Base-by-base conservation (phyloP, 768 basidiomycete species). In the Panus rudis region DNA sequence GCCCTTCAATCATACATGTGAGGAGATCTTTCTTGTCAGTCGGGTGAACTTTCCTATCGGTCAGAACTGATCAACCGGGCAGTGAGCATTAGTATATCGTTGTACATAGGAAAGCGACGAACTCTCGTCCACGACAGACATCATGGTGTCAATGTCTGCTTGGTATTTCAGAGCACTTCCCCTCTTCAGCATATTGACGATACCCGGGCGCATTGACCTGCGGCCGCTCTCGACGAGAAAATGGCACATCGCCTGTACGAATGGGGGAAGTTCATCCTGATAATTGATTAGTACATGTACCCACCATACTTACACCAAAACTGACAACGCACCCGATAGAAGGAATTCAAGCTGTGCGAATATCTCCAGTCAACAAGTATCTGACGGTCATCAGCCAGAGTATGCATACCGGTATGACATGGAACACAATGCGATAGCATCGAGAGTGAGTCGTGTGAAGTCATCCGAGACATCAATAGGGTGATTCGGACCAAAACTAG, bases 361-460 rank as follows among this genome's bases (percentile, higher is more conserved):
- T 21, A 17, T 23, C 4, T 13, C 4, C 11, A 42, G 25, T n/a
- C 27, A 21, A 12, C 31, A 23, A 21, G 5, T 24, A 20, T 11
- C n/a, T n/a, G n/a, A n/a, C n/a, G n/a, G n/a, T n/a, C n/a, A n/a
- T n/a, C n/a, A n/a, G n/a, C n/a, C n/a, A 26, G 17, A 23, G 14
- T n/a, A 28, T 56, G n/a, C n/a, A 12, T 31, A 66, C 63, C 65
- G 55, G 46, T 69, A 60, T 2, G 57, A 62, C 67, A 72, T 71
- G 30, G 70, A 58, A 46, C 70, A 72, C 19, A 67, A 56, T 0
- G 68, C 63, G 42, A 74, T 62, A 2, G 72, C 68, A 42, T 75
- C 73, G 33, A 73, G 61, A 1, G 73, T 67, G 17, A 73, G 60
- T 12, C 67, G 60, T n/a, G 72, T 73, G 45, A 69, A 72, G 52